Conservation (phyloP, 176 grass and related monocot genomes). For the Aegilops tauschii region DNA sequence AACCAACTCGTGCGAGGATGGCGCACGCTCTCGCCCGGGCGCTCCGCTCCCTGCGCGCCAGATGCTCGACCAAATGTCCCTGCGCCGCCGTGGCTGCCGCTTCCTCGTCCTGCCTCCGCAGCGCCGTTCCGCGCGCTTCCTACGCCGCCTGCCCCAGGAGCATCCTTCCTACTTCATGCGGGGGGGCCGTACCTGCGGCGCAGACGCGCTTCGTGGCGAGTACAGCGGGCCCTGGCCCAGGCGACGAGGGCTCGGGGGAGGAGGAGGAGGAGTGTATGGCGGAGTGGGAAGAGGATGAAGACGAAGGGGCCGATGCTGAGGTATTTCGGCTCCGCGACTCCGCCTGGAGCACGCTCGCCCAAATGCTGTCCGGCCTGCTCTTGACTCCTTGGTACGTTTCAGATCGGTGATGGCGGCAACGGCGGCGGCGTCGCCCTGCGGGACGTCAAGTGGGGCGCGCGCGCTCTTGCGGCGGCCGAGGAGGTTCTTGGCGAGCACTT, state of each 20-base stretch:
- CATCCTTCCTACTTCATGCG: background rate
- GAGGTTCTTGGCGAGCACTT: conserved; percentile 65
- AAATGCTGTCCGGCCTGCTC: background rate
- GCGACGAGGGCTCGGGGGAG: background rate
- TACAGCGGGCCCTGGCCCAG: background rate
- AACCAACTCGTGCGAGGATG: background rate
- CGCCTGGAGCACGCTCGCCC: background rate
- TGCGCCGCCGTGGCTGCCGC: background rate
- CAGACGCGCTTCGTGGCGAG: conserved; percentile 22
- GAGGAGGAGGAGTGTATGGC: conserved; percentile 16
- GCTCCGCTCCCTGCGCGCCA: conserved; percentile 33
- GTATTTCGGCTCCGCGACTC: conserved; percentile 18
- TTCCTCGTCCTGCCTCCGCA: background rate
- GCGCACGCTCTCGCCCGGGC: conserved; percentile 5
- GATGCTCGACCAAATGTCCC: conserved; percentile 35
- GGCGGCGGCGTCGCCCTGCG: conserved; percentile 73
- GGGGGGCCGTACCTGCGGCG: background rate
- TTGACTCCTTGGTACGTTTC: conserved; percentile 16
- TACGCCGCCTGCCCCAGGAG: no score
- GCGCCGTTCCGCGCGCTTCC: background rate
- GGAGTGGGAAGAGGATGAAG: conserved; percentile 69
- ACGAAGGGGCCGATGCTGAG: conserved; percentile 43
- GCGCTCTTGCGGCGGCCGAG: conserved; percentile 47
- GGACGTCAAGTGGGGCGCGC: conserved; percentile 56
- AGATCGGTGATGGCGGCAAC: conserved; percentile 86